Conservation (phyloP, 1,139 yeast species). For the Ashbya aceris region DNA sequence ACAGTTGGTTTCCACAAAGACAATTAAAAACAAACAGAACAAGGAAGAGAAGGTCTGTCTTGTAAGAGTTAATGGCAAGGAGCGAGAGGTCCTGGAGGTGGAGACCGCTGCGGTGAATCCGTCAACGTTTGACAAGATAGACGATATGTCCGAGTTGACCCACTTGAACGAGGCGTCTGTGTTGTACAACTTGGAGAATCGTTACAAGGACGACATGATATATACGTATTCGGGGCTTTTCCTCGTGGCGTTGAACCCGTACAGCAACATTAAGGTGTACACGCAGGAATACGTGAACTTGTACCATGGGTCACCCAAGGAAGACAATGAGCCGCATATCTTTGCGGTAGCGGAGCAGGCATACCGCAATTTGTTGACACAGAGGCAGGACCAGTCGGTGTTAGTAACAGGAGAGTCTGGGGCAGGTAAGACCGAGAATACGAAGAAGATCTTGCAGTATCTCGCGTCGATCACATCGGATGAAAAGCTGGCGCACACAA, state of each 20-base stretch:
- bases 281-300: constrained; percentile 46
- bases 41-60: constrained; percentile 14
- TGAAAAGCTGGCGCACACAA: constrained; percentile 14
- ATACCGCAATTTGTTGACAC: constrained; percentile 61
- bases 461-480: constrained; percentile 63
- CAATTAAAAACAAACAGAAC: constrained; percentile 16
- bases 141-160: constrained; percentile 94
- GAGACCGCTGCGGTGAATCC: constrained; percentile 67
- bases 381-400: constrained; percentile 75
- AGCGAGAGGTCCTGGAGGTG: constrained; percentile 38
- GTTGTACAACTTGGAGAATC: constrained; percentile 68
- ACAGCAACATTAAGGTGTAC: constrained; percentile 68
- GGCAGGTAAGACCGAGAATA: constrained; percentile 96
- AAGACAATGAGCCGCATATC: constrained; percentile 70
- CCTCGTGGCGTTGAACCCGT: constrained; percentile 93
- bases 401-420: constrained; percentile 98
- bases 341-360: constrained; percentile 89
- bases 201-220: constrained; percentile 72
- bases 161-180: constrained; percentile 93
- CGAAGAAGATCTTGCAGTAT: constrained; percentile 92
- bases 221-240: constrained; percentile 81
- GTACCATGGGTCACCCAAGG: constrained; percentile 38
- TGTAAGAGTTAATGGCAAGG: constrained; percentile 19
- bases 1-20: constrained; percentile 34
- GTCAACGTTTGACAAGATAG: constrained; percentile 80